Evolutionary conservation across 2,329 filamentous ascomycete species (phyloP), one percentile per base, ranked within the genome.

Genomic region (Colletotrichum eremochloae): DNA sequence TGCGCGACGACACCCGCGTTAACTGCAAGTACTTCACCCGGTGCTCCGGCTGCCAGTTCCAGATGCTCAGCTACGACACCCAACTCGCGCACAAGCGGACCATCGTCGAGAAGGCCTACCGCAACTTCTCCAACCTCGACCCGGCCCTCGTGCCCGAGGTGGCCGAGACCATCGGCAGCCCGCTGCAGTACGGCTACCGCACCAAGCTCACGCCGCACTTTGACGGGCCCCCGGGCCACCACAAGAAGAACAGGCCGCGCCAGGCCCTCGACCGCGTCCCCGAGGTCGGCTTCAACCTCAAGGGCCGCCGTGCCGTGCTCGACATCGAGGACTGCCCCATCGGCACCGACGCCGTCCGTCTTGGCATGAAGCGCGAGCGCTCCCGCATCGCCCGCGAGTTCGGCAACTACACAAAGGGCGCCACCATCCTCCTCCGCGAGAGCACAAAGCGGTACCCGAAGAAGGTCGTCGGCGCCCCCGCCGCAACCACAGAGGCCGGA

Each of bases 291-390:
- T 99, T 97, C 84, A 96, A 94, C 87, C 87, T 88, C 74, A 98
- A 98, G 82, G 94, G 93, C n/a, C 89, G 89, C 60, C 88, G 92
- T 68, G 87, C 87, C 73, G 95, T 95, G 3, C 85, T 99, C 74
- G 96, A 99, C 79, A 98, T 99, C 75, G 96, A 99, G 81, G 95
- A 98, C 80, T 99, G 96, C 77, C 96, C 96, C 7, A 97, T 99
- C 74, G 96, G 94, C 63, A 99, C 96, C 2, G 91, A 94, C 40
- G 93, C 93, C 48, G 92, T 99, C 20, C 89, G 94, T 36, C 86
- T 89, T 75, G 96, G 96, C 36, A 91, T 98, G 85, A 90, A 88
- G 76, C 87, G 88, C 9, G 96, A 98, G 84, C 87, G 96, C n/a
- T 87, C 88, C 78, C 89, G 93, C 69, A 94, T 98, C 76, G 87